Evolutionary conservation across 495 filamentous ascomycete genomes (phyloP), one percentile per base, ranked within the genome.

Genomic region (Hyaloscypha finlandica): DNA sequence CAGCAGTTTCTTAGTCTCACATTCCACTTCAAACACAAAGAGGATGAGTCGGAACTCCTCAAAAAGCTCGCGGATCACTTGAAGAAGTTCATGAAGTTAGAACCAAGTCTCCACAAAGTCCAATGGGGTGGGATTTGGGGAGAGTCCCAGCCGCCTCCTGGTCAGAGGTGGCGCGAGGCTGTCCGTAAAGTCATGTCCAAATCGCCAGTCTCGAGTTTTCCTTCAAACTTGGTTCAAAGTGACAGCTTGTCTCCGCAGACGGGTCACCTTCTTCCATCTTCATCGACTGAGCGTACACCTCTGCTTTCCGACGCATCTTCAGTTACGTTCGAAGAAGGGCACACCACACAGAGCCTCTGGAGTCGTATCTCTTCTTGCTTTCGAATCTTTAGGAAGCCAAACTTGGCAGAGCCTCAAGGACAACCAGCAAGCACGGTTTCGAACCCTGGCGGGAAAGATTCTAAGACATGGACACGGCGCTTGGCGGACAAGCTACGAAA

Each of bases 1-100:
- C 45, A 42, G 3, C 62, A 64, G 39, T 64, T 35, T 30, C 62
- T 64, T 0, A 64, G 51, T 22, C 62, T 64, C 3, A 64, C 62
- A 9, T 64, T 64, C 32, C 62, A 64, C 32, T 64, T 64, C 32
- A 57, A 64, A 57, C 16, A 11, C 33, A 64, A 29, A 51, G 51
- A 64, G 42, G 62, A 55, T 39, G 62, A 64, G 33, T 22, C 48
- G 8, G 62, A 55, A 12, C 32, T 64, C 19, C 42, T 48, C 42
- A 64, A 64, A 22, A 64, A 57, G 51, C 35, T 64, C 30, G 62
- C 62, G 8, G 62, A 64, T 64, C 62, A 64, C 33, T 30, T 64
- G 51, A 64, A 64, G 35, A 64, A 56, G 16, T 64, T 64, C 22
- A 64, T 64, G 62, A 64, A 30, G 35, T 8, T 64, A 25, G 62